Conservation (phyloP, 75 land plant species). For the Cryptomeria japonica region DNA sequence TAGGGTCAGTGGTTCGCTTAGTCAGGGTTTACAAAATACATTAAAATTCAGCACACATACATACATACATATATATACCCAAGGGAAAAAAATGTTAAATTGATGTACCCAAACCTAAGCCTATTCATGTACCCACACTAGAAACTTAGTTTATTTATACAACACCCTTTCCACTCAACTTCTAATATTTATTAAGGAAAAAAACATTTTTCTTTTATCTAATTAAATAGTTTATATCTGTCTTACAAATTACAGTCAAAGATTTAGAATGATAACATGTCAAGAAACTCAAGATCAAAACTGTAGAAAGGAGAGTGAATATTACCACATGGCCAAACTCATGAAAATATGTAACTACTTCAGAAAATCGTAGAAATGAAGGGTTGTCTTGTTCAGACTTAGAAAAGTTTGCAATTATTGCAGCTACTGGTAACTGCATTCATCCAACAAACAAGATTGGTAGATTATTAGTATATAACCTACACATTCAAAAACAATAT, state of each 20-base stretch:
- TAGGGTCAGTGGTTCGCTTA: too few relatives aligned
- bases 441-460: background rate
- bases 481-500: background rate
- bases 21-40: too few relatives aligned
- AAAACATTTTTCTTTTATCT: background rate
- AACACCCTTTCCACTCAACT: background rate
- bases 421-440: slow-evolving; percentile 74
- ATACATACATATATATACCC: too few relatives aligned
- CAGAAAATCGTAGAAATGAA: slow-evolving; percentile 65
- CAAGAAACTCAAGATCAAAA: background rate
- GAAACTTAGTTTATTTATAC: background rate
- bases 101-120: too few relatives aligned
- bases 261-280: background rate
- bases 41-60: too few relatives aligned
- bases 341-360: slow-evolving; percentile 81
- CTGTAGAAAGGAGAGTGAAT: background rate
- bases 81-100: too few relatives aligned
- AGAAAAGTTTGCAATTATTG: slow-evolving; percentile 66
- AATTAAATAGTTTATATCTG: background rate
- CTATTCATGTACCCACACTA: too few relatives aligned
- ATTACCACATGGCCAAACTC: slow-evolving; percentile 94
- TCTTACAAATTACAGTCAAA: background rate
- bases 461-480: background rate
- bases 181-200: background rate
- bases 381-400: slow-evolving; percentile 52